Evolutionary conservation across 768 basidiomycete genomes (phyloP).

Genomic region (Lyophyllum shimeji): DNA sequence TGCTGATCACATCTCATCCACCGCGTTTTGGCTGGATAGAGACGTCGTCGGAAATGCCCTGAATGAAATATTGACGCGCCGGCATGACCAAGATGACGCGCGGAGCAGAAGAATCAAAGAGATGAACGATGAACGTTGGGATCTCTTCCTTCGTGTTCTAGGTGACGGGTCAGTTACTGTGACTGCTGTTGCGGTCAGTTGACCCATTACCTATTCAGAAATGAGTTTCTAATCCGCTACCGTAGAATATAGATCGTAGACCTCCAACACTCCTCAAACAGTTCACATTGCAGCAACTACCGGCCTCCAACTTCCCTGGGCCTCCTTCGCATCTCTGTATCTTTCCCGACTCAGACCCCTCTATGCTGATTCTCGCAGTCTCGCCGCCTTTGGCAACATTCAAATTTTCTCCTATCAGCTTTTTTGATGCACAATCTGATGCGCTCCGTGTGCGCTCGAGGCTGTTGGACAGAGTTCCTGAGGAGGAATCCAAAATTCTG

Average conservation of each 20-base stretch:
- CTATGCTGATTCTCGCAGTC: conserved; percentile 57
- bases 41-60: conserved; percentile 54
- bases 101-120: conserved; percentile 52
- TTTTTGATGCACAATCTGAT: conserved; percentile 61
- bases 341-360: conserved; percentile 45
- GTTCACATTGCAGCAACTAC: conserved; percentile 69
- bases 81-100: conserved; percentile 41
- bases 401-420: conserved; percentile 53
- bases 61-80: conserved; percentile 35
- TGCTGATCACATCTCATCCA: conserved; percentile 37
- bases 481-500: conserved; percentile 53
- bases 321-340: conserved; percentile 53
- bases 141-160: conserved; percentile 73
- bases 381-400: conserved; percentile 66
- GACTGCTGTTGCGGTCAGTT: conserved; percentile 69
- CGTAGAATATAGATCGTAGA: conserved; percentile 83
- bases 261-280: conserved; percentile 83
- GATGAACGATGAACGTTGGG: conserved; percentile 72
- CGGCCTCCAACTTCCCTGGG: conserved; percentile 44
- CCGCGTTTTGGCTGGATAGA: conserved; percentile 70
- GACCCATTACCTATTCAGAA: background rate
- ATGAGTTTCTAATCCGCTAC: conserved; percentile 2
- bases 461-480: conserved; percentile 35
- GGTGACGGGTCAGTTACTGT: conserved; percentile 73
- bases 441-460: conserved; percentile 47